Conservation (phyloP, 1,284 basidiomycete species). For the Naganishia albida region DNA sequence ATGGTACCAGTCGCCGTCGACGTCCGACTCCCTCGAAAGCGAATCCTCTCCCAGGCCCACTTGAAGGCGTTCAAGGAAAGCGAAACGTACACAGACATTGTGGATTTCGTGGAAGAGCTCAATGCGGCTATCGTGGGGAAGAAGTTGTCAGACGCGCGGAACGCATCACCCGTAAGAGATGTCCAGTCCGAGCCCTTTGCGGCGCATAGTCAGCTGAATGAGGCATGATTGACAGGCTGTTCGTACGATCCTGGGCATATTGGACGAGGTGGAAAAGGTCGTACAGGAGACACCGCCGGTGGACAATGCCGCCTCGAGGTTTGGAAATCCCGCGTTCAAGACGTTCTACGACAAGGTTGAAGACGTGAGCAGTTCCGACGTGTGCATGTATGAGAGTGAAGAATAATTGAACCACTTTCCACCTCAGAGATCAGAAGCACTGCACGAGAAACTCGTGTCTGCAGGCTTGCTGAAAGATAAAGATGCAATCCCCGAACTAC, state of each 20-base stretch:
- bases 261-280: constrained; percentile 69
- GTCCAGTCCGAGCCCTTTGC: constrained; percentile 25
- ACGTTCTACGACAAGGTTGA: constrained; percentile 81
- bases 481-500: constrained; percentile 18
- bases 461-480: constrained; percentile 4
- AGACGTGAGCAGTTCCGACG: constrained; percentile 58
- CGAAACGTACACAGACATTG: constrained; percentile 67
- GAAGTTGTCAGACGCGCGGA: constrained; percentile 69
- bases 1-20: constrained; percentile 4
- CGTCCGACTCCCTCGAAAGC: constrained; percentile 57
- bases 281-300: constrained; percentile 76
- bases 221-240: constrained; percentile 60
- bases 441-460: constrained; percentile 43
- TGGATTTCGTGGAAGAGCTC: constrained; percentile 72
- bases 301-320: constrained; percentile 86
- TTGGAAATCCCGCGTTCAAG: constrained; percentile 96
- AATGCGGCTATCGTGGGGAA: constrained; percentile 76
- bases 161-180: constrained; percentile 61
- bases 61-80: constrained; percentile 80
- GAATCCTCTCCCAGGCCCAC: constrained; percentile 76
- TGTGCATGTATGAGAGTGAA: constrained; percentile 27
- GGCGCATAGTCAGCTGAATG: not conserved
- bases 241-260: constrained; percentile 62
- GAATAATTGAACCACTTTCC: not conserved
- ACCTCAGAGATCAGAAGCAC: constrained; percentile 47